Evolutionary conservation across 2,329 filamentous ascomycete genomes (phyloP), one percentile per base, ranked within the genome.

Genomic region (Aspergillus tubingensis): DNA sequence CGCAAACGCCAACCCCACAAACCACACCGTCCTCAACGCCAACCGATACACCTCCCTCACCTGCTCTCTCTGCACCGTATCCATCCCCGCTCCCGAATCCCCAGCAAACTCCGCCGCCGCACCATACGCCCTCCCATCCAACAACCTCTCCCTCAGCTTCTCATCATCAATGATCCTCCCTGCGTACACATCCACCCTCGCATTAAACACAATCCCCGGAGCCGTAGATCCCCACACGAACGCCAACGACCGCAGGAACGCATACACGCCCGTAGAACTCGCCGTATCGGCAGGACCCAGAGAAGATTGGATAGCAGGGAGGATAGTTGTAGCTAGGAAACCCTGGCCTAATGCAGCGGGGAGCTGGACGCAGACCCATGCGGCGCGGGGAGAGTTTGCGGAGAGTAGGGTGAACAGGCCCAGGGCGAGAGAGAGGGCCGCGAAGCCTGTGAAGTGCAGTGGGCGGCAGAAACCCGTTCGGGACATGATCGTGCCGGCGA

Each of bases 1-100:
- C 0, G 71, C 67, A 19, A 80, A 67, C 0, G 70, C 65, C 0
- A 77, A 67, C 8, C 72, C 73, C 1, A 79, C 66, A 3, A 75
- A 63, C 76, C 79, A 81, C 2, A 79, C 71, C n/a, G 64, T 62
- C 50, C 67, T 72, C 43, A 81, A 63, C 1, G 73, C 70, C 32
- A 72, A 61, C 0, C 69, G 68, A 58, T 76, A 81, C 0, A 74
- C 71, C 1, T 61, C 54, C 2, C 74, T 59, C 3, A 81, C 73
- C 54, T 79, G 65, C 0, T 53, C 53, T 4, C 30, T 36, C 27
- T 39, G 41, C 1, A 63, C 32, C 1, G 2, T 38, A 1, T 53
- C 44, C 3, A 11, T 5, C 5, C 58, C 36, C n/a, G 27, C 13
- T 4, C 23, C 17, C 6, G 64, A 47, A 5, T 21, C 8, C 23